Evolutionary conservation across 495 filamentous ascomycete genomes (phyloP).

Genomic region (Aspergillus heteromorphus): DNA sequence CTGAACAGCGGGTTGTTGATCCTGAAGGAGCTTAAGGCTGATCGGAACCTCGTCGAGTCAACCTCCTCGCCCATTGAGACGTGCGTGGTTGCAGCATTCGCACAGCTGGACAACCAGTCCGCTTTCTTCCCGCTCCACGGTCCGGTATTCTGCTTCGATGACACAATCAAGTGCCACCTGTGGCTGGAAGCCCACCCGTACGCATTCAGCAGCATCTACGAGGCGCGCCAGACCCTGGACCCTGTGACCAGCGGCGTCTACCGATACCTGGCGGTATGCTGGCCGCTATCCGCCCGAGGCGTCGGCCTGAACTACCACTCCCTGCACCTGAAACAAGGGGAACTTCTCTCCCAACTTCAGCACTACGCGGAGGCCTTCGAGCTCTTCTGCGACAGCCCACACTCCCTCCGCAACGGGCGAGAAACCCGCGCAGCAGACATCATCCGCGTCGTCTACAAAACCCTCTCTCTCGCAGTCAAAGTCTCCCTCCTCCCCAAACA

Average conservation of each 20-base stretch:
- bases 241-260: constrained; percentile 8
- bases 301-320: constrained; percentile 6
- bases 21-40: constrained; percentile 9
- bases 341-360: constrained; percentile 1
- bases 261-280: constrained; percentile 15
- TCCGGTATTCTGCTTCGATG: constrained; percentile 7
- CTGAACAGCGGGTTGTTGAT: constrained; percentile 17
- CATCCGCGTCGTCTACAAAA: not conserved
- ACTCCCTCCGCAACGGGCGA: not conserved
- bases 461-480: not conserved
- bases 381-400: not conserved
- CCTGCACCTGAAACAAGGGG: constrained; percentile 9
- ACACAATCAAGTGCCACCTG: not conserved
- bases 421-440: not conserved
- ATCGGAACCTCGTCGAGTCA: constrained; percentile 4
- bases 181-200: not conserved
- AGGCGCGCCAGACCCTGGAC: constrained; percentile 5
- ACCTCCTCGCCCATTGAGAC: not conserved
- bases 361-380: not conserved
- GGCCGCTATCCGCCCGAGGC: constrained; percentile 11
- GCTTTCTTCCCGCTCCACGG: constrained; percentile 7
- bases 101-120: constrained; percentile 14
- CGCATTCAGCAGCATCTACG: not conserved
- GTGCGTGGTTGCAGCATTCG: constrained; percentile 6
- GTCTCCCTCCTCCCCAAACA: not conserved